phyloP scores from a whole-genome alignment of 176 grass and related monocot genomes.

The Aegilops longissima region DNA sequence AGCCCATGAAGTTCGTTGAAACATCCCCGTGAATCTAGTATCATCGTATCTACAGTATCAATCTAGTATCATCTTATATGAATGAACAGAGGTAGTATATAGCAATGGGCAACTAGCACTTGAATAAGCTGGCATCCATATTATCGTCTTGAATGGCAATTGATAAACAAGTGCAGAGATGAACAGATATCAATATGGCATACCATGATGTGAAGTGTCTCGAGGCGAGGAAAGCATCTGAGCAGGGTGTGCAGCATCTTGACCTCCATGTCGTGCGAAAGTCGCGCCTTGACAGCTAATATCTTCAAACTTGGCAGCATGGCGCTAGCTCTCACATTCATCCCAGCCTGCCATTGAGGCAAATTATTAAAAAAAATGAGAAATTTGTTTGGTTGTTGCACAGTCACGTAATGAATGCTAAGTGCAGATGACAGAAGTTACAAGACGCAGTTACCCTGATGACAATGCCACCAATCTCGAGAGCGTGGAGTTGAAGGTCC shows the following conservation, averaged over 20 bases:
- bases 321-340: not conserved
- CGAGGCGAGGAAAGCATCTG: constrained; percentile 29
- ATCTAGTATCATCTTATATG: no score
- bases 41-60: no score
- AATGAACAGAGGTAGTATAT: no score
- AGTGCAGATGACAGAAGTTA: not conserved
- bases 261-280: constrained; percentile 3
- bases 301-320: constrained; percentile 34
- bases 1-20: no score
- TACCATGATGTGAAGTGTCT: constrained; percentile 42
- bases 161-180: not conserved
- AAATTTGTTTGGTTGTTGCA: not conserved
- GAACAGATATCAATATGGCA: not conserved
- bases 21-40: no score
- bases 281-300: constrained; percentile 19
- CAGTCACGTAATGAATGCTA: not conserved
- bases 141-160: not conserved
- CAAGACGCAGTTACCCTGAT: constrained; percentile 16
- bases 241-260: constrained; percentile 26
- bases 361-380: not conserved
- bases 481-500: constrained; percentile 18
- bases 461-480: constrained; percentile 31
- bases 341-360: constrained; percentile 5
- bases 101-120: no score
- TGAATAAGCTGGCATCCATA: no score